These are phyloP conservation scores for Ballota nigra DNA, from an alignment of 257 asterid genomes.

Conservation along the genomic window DNA sequence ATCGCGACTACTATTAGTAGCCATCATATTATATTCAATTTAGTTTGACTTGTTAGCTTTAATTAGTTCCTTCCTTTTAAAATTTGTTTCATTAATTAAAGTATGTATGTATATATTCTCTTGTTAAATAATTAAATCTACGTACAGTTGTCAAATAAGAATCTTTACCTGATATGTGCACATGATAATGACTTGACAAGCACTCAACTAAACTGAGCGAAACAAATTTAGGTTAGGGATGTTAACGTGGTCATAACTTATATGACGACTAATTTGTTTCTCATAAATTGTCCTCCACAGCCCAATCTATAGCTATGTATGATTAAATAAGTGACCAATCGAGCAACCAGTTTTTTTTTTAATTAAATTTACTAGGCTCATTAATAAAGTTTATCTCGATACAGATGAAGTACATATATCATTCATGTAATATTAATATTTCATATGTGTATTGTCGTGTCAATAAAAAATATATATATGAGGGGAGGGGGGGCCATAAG, in stretches of 20 bases:
- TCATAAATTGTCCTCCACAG: too few species aligned
- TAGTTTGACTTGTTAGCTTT: constrained; percentile 5
- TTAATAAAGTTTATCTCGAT: too few species aligned
- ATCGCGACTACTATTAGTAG: too few species aligned
- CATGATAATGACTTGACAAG: constrained; percentile 13
- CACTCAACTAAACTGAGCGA: neutral
- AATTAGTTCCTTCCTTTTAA: neutral
- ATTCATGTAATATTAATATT: too few species aligned
- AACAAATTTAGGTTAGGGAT: neutral
- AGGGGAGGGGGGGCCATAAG: constrained; percentile 26
- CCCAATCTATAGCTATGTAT: too few species aligned
- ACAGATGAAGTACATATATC: too few species aligned
- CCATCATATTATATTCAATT: neutral
- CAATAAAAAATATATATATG: too few species aligned
- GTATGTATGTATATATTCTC: neutral
- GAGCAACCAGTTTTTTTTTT: too few species aligned
- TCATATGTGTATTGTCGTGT: too few species aligned
- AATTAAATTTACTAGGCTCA: too few species aligned
- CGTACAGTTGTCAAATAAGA: neutral
- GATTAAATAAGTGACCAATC: too few species aligned
- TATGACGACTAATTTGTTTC: neutral
- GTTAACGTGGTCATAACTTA: neutral
- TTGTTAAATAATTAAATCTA: neutral
- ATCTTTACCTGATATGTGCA: neutral
- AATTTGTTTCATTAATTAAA: neutral